A percentile compares a stretch with the other conserved stretches of the same genome.
phyloP scores from a whole-genome alignment of 164 flowering plant species.

The Pachysandra terminalis region DNA sequence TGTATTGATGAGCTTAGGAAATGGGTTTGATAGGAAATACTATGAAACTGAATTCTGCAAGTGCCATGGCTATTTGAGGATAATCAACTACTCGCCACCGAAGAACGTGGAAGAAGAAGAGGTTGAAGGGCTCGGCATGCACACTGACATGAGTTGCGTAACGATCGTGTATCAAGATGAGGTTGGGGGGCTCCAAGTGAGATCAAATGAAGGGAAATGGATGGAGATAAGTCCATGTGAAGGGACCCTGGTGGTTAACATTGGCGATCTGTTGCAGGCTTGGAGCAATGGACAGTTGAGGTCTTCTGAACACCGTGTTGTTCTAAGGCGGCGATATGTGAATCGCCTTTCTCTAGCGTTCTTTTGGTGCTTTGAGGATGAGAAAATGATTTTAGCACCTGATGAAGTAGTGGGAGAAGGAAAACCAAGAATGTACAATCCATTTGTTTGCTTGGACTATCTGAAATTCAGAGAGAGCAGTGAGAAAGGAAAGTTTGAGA shows the following conservation, averaged over 20 bases:
- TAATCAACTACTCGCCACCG: slow-evolving; percentile 69
- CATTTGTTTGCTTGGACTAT: slow-evolving; percentile 69
- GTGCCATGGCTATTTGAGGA: slow-evolving; percentile 78
- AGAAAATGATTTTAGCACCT: slow-evolving; percentile 65
- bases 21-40: slow-evolving; percentile 38
- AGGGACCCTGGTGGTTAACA: slow-evolving; percentile 67
- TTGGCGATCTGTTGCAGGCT: slow-evolving; percentile 88
- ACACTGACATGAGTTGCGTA: slow-evolving; percentile 93
- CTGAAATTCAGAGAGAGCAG: slow-evolving; percentile 64
- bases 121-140: slow-evolving; percentile 89
- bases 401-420: slow-evolving; percentile 70
- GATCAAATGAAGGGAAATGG: slow-evolving; percentile 75
- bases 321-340: slow-evolving; percentile 32
- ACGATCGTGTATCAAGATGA: slow-evolving; percentile 79
- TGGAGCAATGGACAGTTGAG: slow-evolving; percentile 84
- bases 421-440: slow-evolving; percentile 43
- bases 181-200: slow-evolving; percentile 82
- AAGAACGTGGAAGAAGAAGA: slow-evolving; percentile 25
- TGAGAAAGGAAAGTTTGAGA: slow-evolving; percentile 75
- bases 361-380: slow-evolving; percentile 94
- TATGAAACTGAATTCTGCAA: slow-evolving; percentile 48
- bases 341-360: slow-evolving; percentile 73
- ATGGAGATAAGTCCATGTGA: slow-evolving; percentile 64
- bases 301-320: slow-evolving; percentile 82
- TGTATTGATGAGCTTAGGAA: slow-evolving; percentile 52